phyloP scores from a whole-genome alignment of 1,284 basidiomycete genomes.

The Pholiota adiposa region DNA sequence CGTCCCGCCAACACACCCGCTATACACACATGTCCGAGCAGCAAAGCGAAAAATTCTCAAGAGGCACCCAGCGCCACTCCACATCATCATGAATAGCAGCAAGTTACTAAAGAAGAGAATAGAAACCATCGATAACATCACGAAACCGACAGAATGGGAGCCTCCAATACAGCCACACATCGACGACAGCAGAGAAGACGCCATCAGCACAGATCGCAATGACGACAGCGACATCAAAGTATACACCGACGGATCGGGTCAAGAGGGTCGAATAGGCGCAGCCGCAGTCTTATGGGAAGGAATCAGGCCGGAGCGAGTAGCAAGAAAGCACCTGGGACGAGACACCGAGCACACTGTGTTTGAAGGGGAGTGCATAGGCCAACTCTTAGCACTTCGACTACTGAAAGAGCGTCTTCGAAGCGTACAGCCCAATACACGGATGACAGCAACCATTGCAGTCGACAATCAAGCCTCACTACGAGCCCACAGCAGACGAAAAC shows the following conservation, averaged over 20 bases:
- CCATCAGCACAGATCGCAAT: not conserved
- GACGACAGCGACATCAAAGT: slow-evolving; percentile 7
- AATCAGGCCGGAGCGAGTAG: not conserved
- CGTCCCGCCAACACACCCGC: not conserved
- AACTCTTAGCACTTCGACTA: slow-evolving; percentile 3
- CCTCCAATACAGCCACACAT: not conserved
- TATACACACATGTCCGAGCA: not conserved
- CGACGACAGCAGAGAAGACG: not conserved
- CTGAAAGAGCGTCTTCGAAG: too few species aligned
- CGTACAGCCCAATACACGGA: not conserved
- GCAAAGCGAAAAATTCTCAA: not conserved
- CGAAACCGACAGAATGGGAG: not conserved
- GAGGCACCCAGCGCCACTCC: slow-evolving; percentile 6
- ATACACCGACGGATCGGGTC: slow-evolving; percentile 17
- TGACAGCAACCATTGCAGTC: not conserved
- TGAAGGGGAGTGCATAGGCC: slow-evolving; percentile 8
- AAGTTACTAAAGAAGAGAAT: not conserved
- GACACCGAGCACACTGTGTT: slow-evolving; percentile 3
- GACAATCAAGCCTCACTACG: slow-evolving; percentile 10
- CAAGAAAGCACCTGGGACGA: not conserved
- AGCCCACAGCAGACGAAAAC: not conserved
- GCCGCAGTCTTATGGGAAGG: slow-evolving; percentile 9
- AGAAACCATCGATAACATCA: slow-evolving; percentile 1
- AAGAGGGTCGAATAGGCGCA: slow-evolving; percentile 10
- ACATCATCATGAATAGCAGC: not conserved